Evolutionary conservation across 2,329 filamentous ascomycete species (phyloP).

Genomic region (Chrysoporthe puriensis): DNA sequence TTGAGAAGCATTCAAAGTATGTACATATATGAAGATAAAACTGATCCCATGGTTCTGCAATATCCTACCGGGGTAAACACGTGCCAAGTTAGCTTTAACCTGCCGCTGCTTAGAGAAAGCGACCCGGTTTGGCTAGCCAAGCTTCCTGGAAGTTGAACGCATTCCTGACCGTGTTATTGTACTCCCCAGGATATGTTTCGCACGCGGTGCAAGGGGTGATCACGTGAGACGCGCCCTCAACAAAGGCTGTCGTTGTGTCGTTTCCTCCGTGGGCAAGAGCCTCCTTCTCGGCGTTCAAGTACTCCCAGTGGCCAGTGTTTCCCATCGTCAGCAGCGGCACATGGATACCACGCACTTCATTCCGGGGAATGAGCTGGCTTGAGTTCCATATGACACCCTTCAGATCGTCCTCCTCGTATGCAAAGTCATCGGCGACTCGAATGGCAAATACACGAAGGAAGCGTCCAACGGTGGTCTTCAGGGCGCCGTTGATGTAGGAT

Average conservation of each 20-base stretch:
- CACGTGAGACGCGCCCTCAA: slow-evolving; percentile 31
- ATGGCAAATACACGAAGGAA: slow-evolving; percentile 18
- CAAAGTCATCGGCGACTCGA: slow-evolving; percentile 16
- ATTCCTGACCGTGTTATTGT: slow-evolving; percentile 30
- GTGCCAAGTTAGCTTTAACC: no score
- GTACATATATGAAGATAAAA: no score
- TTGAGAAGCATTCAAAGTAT: no score
- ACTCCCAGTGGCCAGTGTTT: slow-evolving; percentile 32
- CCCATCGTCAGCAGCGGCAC: slow-evolving; percentile 27
- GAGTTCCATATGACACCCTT: slow-evolving; percentile 31
- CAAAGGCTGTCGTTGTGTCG: slow-evolving; percentile 31
- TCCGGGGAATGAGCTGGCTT: slow-evolving; percentile 29
- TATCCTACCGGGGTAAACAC: no score
- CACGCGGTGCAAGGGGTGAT: slow-evolving; percentile 32
- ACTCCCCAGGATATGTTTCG: slow-evolving; percentile 32
- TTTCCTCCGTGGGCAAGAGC: slow-evolving; percentile 29
- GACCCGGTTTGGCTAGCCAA: slow-evolving; percentile 29
- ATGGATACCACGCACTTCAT: slow-evolving; percentile 26
- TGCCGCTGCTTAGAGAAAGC: slow-evolving; percentile 13
- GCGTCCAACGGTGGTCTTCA: slow-evolving; percentile 13
- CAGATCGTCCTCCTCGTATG: slow-evolving; percentile 19
- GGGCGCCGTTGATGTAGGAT: slow-evolving; percentile 14
- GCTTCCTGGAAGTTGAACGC: slow-evolving; percentile 29
- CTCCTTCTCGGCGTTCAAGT: slow-evolving; percentile 32
- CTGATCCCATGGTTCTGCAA: no score